Base-by-base conservation (phyloP, 1,284 basidiomycete species). In the Malassezia cuniculi region DNA sequence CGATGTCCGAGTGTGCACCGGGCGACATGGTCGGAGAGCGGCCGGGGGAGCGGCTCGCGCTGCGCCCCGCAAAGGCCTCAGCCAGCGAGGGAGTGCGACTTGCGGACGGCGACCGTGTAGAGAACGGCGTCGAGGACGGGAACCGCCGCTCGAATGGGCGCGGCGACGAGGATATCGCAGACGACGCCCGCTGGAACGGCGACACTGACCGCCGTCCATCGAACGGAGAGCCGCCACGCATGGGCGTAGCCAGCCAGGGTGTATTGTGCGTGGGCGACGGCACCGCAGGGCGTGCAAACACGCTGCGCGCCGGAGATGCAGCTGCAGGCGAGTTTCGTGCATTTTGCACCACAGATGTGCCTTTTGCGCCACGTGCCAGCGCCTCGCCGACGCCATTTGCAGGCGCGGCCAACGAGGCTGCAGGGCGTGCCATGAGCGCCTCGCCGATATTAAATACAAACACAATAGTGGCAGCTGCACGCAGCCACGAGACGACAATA, bases 311-410 rank as follows among this genome's bases (percentile, higher is more conserved):
- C n/a, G n/a, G n/a, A n/a, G n/a, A n/a, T n/a, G n/a, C n/a, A n/a
- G n/a, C n/a, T n/a, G n/a, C n/a, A n/a, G n/a, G n/a, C n/a, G n/a
- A n/a, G n/a, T n/a, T n/a, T n/a, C n/a, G n/a, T n/a, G n/a, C n/a
- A n/a, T n/a, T n/a, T n/a, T n/a, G n/a, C n/a, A n/a, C n/a, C n/a
- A n/a, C n/a, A n/a, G n/a, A n/a, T n/a, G n/a, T n/a, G n/a, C n/a
- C n/a, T n/a, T n/a, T n/a, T n/a, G n/a, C 34, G 21, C 31, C 25
- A n/a, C 42, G 36, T 11, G 42, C 42, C 10, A 45, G 27, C 10
- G 42, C 37, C 28, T 31, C 28, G 26, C 42, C 42, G 17, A 45
- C 36, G 11, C n/a, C n/a, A n/a, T n/a, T n/a, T n/a, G n/a, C n/a
- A n/a, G 29, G 14, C 6, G 29, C 28, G 22, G 20, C 20, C 2